Percentiles rank a stretch among this genome's conserved stretches.
Evolutionary conservation across 345 rosid genomes (phyloP).

Genomic region (Draba incana): DNA sequence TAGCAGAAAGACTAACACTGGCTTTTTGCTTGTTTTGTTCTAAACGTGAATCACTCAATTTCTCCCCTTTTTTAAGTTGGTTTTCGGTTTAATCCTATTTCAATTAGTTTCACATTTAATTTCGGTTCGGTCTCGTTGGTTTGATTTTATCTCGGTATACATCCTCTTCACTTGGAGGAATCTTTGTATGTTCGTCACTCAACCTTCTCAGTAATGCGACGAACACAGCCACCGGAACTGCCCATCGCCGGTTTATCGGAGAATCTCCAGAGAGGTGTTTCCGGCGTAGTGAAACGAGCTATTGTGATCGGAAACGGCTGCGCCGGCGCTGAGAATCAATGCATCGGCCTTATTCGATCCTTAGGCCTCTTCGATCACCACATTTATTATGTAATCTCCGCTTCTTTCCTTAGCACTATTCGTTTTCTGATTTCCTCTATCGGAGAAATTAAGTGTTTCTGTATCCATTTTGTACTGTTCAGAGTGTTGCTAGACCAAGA

Average conservation of each 20-base stretch:
- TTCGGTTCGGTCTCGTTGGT: background rate
- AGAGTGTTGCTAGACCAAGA: conserved; percentile 85
- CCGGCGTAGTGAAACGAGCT: conserved; percentile 55
- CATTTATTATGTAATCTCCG: conserved; percentile 51
- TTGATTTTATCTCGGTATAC: background rate
- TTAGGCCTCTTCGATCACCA: conserved; percentile 73
- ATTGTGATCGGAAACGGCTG: conserved; percentile 81
- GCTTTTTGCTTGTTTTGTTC: background rate
- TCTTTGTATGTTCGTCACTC: background rate
- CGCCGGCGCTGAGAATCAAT: conserved; percentile 93
- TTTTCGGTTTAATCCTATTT: conserved; percentile 4
- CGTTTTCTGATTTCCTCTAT: background rate
- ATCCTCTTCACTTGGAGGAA: background rate
- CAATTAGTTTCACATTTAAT: background rate
- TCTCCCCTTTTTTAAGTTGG: background rate
- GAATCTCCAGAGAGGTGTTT: conserved; percentile 20
- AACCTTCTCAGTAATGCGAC: conserved; percentile 37
- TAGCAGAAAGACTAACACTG: too few species aligned
- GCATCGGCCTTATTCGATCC: conserved; percentile 82
- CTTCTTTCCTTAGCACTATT: background rate
- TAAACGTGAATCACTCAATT: background rate
- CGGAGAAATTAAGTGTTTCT: conserved; percentile 10
- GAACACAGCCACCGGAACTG: conserved; percentile 45
- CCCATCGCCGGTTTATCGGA: conserved; percentile 35
- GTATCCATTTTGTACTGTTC: conserved; percentile 24